Base-by-base conservation (phyloP, 306 rosid genomes). In the Quercus suber region DNA sequence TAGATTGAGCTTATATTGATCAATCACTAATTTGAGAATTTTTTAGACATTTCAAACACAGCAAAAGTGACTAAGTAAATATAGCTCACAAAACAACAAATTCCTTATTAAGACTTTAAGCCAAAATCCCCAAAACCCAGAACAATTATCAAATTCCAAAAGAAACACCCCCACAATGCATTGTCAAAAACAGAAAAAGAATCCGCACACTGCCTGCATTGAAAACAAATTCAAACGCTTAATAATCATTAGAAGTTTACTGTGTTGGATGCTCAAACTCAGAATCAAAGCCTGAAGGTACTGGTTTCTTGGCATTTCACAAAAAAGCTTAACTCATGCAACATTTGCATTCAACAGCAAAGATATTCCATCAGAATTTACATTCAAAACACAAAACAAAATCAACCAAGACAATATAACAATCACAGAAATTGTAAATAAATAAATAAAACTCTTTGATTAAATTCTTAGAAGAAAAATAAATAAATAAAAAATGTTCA, bases 311-410 rank as follows among this genome's bases (percentile, higher is more conserved):
- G 25, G 21, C 18, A 4, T 17, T 71, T 75, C 55, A 73, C 15
- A 49, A 71, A 73, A 69, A 45, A 76, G 55, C 78, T 33, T 45
- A 67, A 69, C 31, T 20, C 55, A 64, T 49, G 73, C 78, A 79
- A 69, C 6, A 73, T 27, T 35, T 43, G 37, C 73, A 69, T 31
- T 76, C 30, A 27, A 55, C 76, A 28, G 57, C 63, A 55, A 51
- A 23, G 23, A 19, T 6, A 14, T 43, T 45, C 20, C 60, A 27
- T 19, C 20, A 63, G 25, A 31, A 30, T 18, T 65, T 65, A 15
- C 71, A 43, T 67, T 67, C 51, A 67, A 67, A 35, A 33, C 72
- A 67, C 23, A 67, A 67, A 5, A 31, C 4, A 19, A 49, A 33
- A 68, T 68, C 51, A 68, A 65, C 45, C 58, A 27, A 71, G 19